Evolutionary conservation across 2,329 filamentous ascomycete genomes (phyloP).

Genomic region (Colletotrichum gigasporum): DNA sequence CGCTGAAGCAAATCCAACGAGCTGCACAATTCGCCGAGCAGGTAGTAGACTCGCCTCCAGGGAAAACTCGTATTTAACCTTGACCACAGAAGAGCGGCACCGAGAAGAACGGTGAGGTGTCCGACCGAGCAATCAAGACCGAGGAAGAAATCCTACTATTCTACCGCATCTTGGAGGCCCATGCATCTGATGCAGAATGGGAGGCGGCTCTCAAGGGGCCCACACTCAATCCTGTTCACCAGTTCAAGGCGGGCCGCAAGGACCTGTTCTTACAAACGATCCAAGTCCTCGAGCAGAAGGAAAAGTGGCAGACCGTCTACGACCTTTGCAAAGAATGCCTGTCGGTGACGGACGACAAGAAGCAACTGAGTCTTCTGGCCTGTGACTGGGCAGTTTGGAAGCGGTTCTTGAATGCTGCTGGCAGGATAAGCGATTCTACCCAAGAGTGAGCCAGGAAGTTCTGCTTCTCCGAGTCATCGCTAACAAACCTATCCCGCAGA

Average conservation of each 20-base stretch:
- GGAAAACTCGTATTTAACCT: not conserved
- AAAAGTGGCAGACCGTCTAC: conserved; percentile 54
- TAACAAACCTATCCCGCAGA: not conserved
- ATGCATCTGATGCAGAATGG: conserved; percentile 53
- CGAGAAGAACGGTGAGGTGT: conserved; percentile 10
- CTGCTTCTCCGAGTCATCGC: not conserved
- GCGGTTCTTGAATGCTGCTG: conserved; percentile 50
- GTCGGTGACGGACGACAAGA: conserved; percentile 46
- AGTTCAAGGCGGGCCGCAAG: conserved; percentile 58
- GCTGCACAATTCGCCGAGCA: conserved; percentile 57
- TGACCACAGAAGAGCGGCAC: not conserved
- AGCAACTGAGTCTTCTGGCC: conserved; percentile 51
- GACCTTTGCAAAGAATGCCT: conserved; percentile 55
- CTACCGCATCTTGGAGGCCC: conserved; percentile 56
- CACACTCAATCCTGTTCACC: conserved; percentile 51
- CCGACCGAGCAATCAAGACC: conserved; percentile 47
- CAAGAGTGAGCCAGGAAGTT: conserved; percentile 43
- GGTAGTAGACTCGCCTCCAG: conserved; percentile 39
- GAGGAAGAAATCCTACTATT: conserved; percentile 62
- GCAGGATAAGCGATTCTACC: conserved; percentile 41
- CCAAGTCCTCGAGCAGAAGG: conserved; percentile 45
- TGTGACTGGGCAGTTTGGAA: conserved; percentile 55
- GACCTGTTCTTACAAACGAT: conserved; percentile 55
- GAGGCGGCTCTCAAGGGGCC: conserved; percentile 49
- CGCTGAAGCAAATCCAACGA: conserved; percentile 60